phyloP scores from a whole-genome alignment of 2,329 filamentous ascomycete genomes.

The Paramyrothecium roridum region DNA sequence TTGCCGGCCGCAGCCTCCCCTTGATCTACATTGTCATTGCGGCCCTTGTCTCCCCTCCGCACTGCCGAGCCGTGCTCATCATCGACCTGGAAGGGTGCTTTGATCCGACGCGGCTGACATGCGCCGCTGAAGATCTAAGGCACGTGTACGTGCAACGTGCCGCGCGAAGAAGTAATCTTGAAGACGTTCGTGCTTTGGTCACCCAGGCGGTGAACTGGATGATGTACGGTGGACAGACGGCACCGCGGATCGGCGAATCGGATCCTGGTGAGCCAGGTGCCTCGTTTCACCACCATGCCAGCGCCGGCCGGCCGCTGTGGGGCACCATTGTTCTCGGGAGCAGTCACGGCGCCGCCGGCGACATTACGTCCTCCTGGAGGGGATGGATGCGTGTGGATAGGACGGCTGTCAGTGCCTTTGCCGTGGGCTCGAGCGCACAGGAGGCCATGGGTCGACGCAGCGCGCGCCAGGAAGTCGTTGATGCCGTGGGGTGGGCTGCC shows the following conservation, averaged over 20 bases:
- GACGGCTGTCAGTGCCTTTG: slow-evolving; percentile 36
- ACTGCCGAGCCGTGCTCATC: slow-evolving; percentile 46
- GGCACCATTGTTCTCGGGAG: slow-evolving; percentile 46
- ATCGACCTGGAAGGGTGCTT: slow-evolving; percentile 56
- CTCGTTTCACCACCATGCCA: slow-evolving; percentile 16
- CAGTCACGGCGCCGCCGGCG: slow-evolving; percentile 15
- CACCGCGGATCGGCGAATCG: too few relatives aligned
- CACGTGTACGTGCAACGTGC: slow-evolving; percentile 51
- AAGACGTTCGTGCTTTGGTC: slow-evolving; percentile 30
- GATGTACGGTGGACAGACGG: slow-evolving; percentile 37
- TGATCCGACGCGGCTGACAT: slow-evolving; percentile 45
- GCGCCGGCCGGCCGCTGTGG: slow-evolving; percentile 50
- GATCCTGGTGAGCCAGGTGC: too few relatives aligned
- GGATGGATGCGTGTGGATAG: slow-evolving; percentile 54
- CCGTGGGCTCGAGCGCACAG: slow-evolving; percentile 33
- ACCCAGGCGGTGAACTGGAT: slow-evolving; percentile 42
- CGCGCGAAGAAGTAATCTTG: slow-evolving; percentile 19
- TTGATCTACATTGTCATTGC: slow-evolving; percentile 55
- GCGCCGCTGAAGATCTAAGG: slow-evolving; percentile 32
- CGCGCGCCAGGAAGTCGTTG: slow-evolving; percentile 35
- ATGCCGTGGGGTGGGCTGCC: slow-evolving; percentile 42
- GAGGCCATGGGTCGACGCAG: slow-evolving; percentile 41
- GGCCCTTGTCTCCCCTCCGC: slow-evolving; percentile 44
- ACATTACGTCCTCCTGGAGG: slow-evolving; percentile 30
- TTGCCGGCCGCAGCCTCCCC: slow-evolving; percentile 51